Base-by-base conservation (phyloP, 2,329 filamentous ascomycete species). In the Diaporthe sp. region DNA sequence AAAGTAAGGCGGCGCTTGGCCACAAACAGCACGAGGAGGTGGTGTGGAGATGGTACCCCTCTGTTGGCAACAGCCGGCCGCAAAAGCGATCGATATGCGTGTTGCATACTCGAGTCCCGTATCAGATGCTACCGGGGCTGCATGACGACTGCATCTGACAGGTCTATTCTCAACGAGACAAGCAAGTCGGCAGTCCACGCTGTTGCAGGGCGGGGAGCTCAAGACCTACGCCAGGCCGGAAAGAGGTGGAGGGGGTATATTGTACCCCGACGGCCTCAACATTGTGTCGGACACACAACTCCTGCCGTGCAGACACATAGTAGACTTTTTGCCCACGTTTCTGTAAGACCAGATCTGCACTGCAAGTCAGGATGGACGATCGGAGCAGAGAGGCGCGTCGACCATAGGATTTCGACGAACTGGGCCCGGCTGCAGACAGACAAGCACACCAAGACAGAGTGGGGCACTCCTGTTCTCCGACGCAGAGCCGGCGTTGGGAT, bases 91-190 rank as follows among this genome's bases (percentile, higher is more conserved):
- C 58, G 71, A 55, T 44, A 31, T 72, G 71, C 58, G 51, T 65
- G 49, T 25, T 55, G 58, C 71, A 53, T 17, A 62, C 28, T 73
- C 44, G 49, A 65, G 58, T 55, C 22, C 74, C 70, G 74, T 75
- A 51, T 75, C 74, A 75, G 70, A 73, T 73, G 44, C 70, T 75
- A 71, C 74, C 71, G 71, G 70, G 71, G 58, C 71, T 65, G 71
- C 71, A 73, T 31, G 46, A 46, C 25, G 37, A 34, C 51, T 49
- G 58, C 65, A 55, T 73, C 39, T 73, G 71, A 65, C 61, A 73
- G 58, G 46, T 55, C 28, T 51, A 15, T 37, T 73, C 39, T n/a
- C 57, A 15, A 65, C 46, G 39, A 42, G 57, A 51, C 31, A 72
- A 8, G 58, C 57, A 65, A 10, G 28, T 9, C 42, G 51, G 31